Conservation (phyloP, 2,329 filamentous ascomycete species). For the Diaporthe amygdali region DNA sequence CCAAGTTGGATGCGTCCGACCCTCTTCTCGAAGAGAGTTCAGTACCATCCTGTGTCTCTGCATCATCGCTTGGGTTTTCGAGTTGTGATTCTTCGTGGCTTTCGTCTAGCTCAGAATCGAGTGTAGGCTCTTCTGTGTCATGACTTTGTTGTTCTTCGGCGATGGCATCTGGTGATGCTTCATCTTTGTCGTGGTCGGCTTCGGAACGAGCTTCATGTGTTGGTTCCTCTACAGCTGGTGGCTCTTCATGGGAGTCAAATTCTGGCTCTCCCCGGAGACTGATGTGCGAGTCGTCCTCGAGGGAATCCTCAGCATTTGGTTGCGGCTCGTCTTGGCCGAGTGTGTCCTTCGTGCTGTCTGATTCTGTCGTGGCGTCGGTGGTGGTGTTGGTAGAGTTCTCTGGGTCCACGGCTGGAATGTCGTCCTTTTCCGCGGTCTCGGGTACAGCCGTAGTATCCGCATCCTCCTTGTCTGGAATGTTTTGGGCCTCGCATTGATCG, state of each 20-base stretch:
- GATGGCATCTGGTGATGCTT: neutral
- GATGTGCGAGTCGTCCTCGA: constrained; percentile 21
- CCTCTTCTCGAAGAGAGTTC: constrained; percentile 24
- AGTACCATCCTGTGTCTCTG: constrained; percentile 8
- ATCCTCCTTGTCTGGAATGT: constrained; percentile 2
- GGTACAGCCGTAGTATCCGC: neutral
- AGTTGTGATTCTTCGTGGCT: constrained; percentile 22
- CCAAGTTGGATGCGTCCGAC: constrained; percentile 26
- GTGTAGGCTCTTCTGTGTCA: neutral
- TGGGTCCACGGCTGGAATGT: neutral
- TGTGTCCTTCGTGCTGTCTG: neutral
- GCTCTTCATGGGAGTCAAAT: constrained; percentile 11
- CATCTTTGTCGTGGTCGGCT: neutral
- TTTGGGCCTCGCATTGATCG: neutral
- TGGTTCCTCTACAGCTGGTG: neutral
- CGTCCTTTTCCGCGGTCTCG: neutral
- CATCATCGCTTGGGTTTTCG: constrained; percentile 15
- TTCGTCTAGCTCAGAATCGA: neutral
- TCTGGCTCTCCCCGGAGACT: neutral
- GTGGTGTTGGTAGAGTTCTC: neutral
- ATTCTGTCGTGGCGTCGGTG: neutral
- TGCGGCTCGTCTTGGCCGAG: neutral
- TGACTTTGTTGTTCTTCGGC: neutral
- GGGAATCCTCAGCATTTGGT: neutral
- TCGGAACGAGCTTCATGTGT: neutral